These are phyloP conservation scores for Pelargonium myrrhifolium DNA, from an alignment of 441 rosid species.

Conservation along the genomic window DNA sequence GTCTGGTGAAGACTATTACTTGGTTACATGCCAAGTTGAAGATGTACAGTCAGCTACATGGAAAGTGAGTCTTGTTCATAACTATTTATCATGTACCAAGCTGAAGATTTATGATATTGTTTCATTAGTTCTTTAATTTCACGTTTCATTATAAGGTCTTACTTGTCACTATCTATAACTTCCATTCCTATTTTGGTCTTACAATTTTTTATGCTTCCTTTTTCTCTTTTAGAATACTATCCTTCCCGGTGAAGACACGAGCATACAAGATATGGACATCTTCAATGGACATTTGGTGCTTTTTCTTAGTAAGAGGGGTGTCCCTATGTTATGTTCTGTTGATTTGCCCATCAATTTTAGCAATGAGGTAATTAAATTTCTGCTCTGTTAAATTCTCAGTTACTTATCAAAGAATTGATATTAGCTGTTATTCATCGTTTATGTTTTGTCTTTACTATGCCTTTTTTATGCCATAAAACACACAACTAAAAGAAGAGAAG, in stretches of 20 bases:
- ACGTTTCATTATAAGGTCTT: background rate
- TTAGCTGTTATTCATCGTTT: background rate
- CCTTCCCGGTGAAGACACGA: conserved; percentile 49
- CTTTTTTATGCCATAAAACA: background rate
- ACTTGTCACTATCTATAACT: too few relatives aligned
- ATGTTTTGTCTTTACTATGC: background rate
- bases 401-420: background rate
- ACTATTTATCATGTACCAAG: background rate
- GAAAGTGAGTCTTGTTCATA: conserved; percentile 39
- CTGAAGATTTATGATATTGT: background rate
- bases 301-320: conserved; percentile 45
- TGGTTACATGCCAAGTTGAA: conserved; percentile 49
- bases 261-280: conserved; percentile 80
- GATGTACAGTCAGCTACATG: conserved; percentile 39
- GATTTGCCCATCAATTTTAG: conserved; percentile 46
- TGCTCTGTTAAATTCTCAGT: conserved; percentile 11
- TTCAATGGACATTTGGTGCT: conserved; percentile 68
- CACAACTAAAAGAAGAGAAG: background rate
- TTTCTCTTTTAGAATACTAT: conserved; percentile 43
- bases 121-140: background rate
- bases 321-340: conserved; percentile 58
- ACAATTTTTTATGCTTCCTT: conserved; percentile 7
- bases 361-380: conserved; percentile 36
- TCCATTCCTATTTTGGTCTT: too few relatives aligned
- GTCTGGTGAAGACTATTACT: conserved; percentile 47